A percentile compares a stretch with the other conserved stretches of the same genome.
Evolutionary conservation across 163 green algal species (phyloP).

Genomic region (Prototheca wickerhamii): DNA sequence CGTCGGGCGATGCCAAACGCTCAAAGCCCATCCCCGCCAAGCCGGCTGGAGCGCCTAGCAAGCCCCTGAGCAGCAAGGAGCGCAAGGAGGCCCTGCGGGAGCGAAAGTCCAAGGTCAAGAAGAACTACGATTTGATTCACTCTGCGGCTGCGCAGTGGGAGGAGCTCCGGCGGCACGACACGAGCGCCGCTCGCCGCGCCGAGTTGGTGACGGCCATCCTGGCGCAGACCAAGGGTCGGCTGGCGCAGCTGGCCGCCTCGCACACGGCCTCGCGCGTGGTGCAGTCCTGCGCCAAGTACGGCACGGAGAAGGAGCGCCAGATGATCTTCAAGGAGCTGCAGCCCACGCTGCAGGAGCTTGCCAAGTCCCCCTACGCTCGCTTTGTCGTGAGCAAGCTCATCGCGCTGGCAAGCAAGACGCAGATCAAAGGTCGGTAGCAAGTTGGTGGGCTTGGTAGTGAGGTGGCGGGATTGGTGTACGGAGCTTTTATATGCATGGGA

Average conservation of each 20-base stretch:
- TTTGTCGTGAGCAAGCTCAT: constrained; percentile 83
- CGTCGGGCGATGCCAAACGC: too few species aligned
- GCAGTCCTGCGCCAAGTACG: constrained; percentile 73
- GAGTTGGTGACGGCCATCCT: constrained; percentile 55
- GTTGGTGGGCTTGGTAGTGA: constrained; percentile 21
- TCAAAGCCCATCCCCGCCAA: too few species aligned
- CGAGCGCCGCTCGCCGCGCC: constrained; percentile 26
- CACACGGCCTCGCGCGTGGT: constrained; percentile 75
- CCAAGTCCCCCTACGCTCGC: constrained; percentile 57
- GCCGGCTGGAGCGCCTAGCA: not conserved
- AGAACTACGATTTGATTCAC: constrained; percentile 57
- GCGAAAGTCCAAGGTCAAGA: constrained; percentile 45
- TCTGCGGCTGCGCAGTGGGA: constrained; percentile 46
- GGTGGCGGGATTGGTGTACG: not conserved
- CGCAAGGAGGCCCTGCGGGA: constrained; percentile 34
- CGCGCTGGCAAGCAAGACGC: constrained; percentile 31
- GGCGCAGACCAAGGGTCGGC: constrained; percentile 47
- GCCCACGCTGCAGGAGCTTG: constrained; percentile 54
- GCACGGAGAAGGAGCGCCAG: constrained; percentile 24
- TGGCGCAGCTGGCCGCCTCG: constrained; percentile 61
- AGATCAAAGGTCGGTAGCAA: constrained; percentile 30
- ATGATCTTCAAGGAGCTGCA: constrained; percentile 58
- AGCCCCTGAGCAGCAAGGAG: constrained; percentile 30
- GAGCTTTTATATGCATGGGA: too few species aligned
- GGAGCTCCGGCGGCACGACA: constrained; percentile 52